These are phyloP conservation scores for Luzula sylvatica DNA, from an alignment of 176 grass and related monocot species.

Conservation along the genomic window DNA sequence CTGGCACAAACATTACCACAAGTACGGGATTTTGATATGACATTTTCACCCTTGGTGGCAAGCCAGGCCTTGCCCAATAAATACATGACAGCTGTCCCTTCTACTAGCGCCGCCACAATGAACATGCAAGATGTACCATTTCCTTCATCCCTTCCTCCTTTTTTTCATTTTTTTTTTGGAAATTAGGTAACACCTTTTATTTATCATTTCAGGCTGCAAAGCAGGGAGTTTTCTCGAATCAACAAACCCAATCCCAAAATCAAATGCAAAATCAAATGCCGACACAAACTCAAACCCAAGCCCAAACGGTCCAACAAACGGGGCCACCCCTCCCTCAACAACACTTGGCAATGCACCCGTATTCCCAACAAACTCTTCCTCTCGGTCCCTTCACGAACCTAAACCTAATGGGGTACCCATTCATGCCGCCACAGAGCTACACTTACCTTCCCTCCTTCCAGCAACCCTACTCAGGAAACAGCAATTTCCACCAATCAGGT, in stretches of 20 bases:
- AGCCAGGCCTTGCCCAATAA: slow-evolving; percentile 58
- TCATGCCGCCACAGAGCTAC: slow-evolving; percentile 89
- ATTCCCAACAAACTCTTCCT: slow-evolving; percentile 80
- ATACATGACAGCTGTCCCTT: slow-evolving; percentile 51
- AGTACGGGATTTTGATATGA: slow-evolving; percentile 70
- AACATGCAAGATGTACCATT: slow-evolving; percentile 70
- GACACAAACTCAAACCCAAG: slow-evolving; percentile 39
- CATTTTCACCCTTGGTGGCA: slow-evolving; percentile 48
- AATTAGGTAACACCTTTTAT: neutral
- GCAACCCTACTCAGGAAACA: slow-evolving; percentile 72
- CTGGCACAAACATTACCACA: slow-evolving; percentile 49
- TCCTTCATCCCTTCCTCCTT: neutral
- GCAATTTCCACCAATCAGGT: slow-evolving; percentile 71
- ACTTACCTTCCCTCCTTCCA: slow-evolving; percentile 67
- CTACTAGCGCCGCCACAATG: slow-evolving; percentile 51
- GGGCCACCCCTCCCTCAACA: slow-evolving; percentile 67
- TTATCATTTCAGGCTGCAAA: slow-evolving; percentile 51
- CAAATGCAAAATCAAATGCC: slow-evolving; percentile 9
- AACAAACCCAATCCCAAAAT: slow-evolving; percentile 26
- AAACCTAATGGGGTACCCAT: slow-evolving; percentile 76
- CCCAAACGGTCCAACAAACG: slow-evolving; percentile 36
- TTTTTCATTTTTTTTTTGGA: neutral
- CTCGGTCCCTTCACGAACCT: slow-evolving; percentile 60
- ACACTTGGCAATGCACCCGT: slow-evolving; percentile 50
- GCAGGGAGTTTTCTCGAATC: slow-evolving; percentile 54